Conservation (phyloP, 768 basidiomycete species). For the Suillus brevipes region DNA sequence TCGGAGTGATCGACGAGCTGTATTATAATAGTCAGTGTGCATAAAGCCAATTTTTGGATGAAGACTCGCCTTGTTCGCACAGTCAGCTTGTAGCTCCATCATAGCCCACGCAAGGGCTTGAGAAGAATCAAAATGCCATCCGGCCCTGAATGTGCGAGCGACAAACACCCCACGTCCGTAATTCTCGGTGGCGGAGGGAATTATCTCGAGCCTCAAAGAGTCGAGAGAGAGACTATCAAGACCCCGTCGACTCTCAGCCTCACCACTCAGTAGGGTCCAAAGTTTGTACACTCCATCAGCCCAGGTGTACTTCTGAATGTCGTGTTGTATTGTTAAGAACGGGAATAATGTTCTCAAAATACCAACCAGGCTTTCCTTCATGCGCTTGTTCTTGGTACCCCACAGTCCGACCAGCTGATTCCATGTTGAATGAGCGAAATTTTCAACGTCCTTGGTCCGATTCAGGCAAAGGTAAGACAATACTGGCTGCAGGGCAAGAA, state of each 20-base stretch:
- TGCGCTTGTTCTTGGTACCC: slow-evolving; percentile 71
- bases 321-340: slow-evolving; percentile 49
- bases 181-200: slow-evolving; percentile 16
- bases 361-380: slow-evolving; percentile 81
- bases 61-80: slow-evolving; percentile 57
- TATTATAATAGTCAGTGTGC: slow-evolving; percentile 7
- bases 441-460: slow-evolving; percentile 52
- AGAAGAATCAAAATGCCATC: slow-evolving; percentile 64
- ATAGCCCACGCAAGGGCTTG: slow-evolving; percentile 81
- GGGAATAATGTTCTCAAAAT: slow-evolving; percentile 73
- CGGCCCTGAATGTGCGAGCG: slow-evolving; percentile 68
- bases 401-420: slow-evolving; percentile 66
- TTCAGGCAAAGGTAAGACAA: slow-evolving; percentile 83
- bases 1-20: slow-evolving; percentile 71
- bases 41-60: slow-evolving; percentile 2
- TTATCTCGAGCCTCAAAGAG: slow-evolving; percentile 55
- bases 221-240: slow-evolving; percentile 66
- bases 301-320: slow-evolving; percentile 36
- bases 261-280: slow-evolving; percentile 57
- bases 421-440: slow-evolving; percentile 66
- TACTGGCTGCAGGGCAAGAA: slow-evolving; percentile 65
- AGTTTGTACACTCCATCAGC: slow-evolving; percentile 51
- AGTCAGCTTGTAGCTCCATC: slow-evolving; percentile 80
- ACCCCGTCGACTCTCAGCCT: slow-evolving; percentile 65
- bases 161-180: slow-evolving; percentile 48